These are phyloP conservation scores for Davidsoniella australis DNA, from an alignment of 2,329 filamentous ascomycete genomes.

Conservation along the genomic window DNA sequence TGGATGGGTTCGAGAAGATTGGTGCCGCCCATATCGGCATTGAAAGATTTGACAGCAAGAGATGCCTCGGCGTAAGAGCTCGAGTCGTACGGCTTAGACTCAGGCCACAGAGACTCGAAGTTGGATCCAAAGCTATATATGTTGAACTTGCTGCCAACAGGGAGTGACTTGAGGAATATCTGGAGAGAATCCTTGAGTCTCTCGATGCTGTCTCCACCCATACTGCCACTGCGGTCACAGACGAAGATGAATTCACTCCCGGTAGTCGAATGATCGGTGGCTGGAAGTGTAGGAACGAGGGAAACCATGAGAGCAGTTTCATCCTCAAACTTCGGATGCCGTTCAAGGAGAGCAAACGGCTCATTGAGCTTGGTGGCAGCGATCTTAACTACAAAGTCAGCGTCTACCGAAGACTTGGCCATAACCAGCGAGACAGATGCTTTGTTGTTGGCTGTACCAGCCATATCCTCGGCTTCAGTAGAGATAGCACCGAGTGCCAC, in stretches of 20 bases:
- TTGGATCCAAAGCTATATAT: slow-evolving; percentile 47
- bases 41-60: slow-evolving; percentile 25
- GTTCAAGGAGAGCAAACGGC: slow-evolving; percentile 50
- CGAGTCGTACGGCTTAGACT: slow-evolving; percentile 29
- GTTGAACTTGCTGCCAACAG: slow-evolving; percentile 48
- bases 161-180: slow-evolving; percentile 49
- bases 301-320: slow-evolving; percentile 55
- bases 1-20: slow-evolving; percentile 31
- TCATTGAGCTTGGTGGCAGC: slow-evolving; percentile 39
- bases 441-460: slow-evolving; percentile 15
- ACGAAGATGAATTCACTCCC: slow-evolving; percentile 49
- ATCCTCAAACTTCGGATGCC: slow-evolving; percentile 40
- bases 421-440: slow-evolving; percentile 31
- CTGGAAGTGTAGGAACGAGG: slow-evolving; percentile 45
- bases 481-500: slow-evolving; percentile 46
- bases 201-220: slow-evolving; percentile 32
- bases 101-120: slow-evolving; percentile 28
- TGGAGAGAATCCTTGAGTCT: slow-evolving; percentile 38
- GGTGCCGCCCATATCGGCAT: slow-evolving; percentile 34
- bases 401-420: slow-evolving; percentile 43
- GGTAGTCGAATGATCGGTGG: slow-evolving; percentile 18
- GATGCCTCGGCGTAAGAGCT: slow-evolving; percentile 27
- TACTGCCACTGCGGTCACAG: slow-evolving; percentile 54
- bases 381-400: slow-evolving; percentile 51
- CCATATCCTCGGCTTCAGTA: neutral